These are phyloP conservation scores for Schwanniomyces occidentalis DNA, from an alignment of 805 yeast genomes.

Conservation along the genomic window DNA sequence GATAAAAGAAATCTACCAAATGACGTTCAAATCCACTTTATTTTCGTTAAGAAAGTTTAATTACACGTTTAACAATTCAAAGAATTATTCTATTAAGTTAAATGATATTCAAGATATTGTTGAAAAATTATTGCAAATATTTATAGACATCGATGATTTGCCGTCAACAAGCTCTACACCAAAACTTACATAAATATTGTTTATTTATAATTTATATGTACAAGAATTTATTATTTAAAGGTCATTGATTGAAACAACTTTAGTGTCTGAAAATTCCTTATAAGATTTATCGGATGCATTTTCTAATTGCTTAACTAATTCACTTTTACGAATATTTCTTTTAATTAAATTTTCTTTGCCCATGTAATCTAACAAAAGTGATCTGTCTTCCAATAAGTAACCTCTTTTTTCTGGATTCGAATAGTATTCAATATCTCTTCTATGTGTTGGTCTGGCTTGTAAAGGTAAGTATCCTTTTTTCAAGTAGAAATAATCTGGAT, in stretches of 20 bases:
- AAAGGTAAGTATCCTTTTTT: conserved; percentile 81
- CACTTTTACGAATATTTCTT: conserved; percentile 28
- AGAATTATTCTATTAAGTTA: conserved; percentile 18
- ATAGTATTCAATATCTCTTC: conserved; percentile 79
- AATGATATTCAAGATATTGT: conserved; percentile 40
- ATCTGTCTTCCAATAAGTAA: conserved; percentile 51
- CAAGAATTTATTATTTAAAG: conserved; percentile 16
- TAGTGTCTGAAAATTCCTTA: conserved; percentile 15
- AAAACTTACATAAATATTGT: conserved; percentile 1
- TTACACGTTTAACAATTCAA: conserved; percentile 23
- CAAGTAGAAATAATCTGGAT: conserved; percentile 67
- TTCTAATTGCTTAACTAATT: conserved; percentile 38
- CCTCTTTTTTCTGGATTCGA: conserved; percentile 74
- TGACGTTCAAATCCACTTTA: conserved; percentile 38
- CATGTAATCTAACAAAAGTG: conserved; percentile 40
- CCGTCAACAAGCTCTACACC: conserved; percentile 3
- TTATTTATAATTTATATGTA: conserved; percentile 6
- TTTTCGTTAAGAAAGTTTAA: conserved; percentile 41
- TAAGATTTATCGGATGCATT: conserved; percentile 23
- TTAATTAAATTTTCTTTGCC: conserved; percentile 16
- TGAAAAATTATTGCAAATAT: conserved; percentile 37
- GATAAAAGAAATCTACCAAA: conserved; percentile 41
- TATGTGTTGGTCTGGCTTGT: conserved; percentile 80
- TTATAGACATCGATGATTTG: conserved; percentile 31
- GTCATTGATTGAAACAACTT: conserved; percentile 18